Evolutionary conservation across 2,329 filamentous ascomycete species (phyloP), one percentile per base, ranked within the genome.

Genomic region (Thelonectria discophora): DNA sequence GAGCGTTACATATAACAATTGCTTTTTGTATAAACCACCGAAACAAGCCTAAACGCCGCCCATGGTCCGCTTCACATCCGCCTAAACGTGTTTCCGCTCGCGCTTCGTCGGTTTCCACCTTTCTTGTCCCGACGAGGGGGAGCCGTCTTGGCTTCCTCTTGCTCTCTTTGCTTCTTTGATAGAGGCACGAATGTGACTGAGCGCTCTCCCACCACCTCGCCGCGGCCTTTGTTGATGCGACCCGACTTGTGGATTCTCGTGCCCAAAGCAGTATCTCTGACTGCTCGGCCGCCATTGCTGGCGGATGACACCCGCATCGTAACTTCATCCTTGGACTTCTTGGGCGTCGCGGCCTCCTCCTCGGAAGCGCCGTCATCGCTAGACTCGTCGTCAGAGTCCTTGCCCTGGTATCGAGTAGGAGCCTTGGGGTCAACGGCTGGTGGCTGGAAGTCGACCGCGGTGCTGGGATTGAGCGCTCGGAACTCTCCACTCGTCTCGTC

Each of bases 401-500:
- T 77, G 53, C 71, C 76, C 58, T 79, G 76, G 46, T 78, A 79
- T 46, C 75, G 71, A 46, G 69, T 70, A 12, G 74, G 72, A 47
- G 73, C 73, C 67, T 85, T 72, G 52, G 73, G 64, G 58, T 73
- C 69, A 37, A 37, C 34, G 30, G 64, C 64, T 42, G 69, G 69
- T n/a, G 21, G 21, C 21, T 24, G 21, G 21, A 74, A 75, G 47
- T 76, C 72, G 59, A 81, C 74, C n/a, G 81, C 72, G 5, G 92
- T 95, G 77, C 92, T 97, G 5, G 95, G 93, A 75, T 99, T 99
- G 78, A 97, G 88, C 47, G 90, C 85, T 61, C 89, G 87, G 82
- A 97, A 99, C 76, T 98, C 94, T 71, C 88, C 85, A 65, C 90
- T 96, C 40, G 81, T 90, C 79, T 99, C 95, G 76, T 99, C 94